Conservation (phyloP, 2,329 filamentous ascomycete species). For the Arthrobotrys musiformis region DNA sequence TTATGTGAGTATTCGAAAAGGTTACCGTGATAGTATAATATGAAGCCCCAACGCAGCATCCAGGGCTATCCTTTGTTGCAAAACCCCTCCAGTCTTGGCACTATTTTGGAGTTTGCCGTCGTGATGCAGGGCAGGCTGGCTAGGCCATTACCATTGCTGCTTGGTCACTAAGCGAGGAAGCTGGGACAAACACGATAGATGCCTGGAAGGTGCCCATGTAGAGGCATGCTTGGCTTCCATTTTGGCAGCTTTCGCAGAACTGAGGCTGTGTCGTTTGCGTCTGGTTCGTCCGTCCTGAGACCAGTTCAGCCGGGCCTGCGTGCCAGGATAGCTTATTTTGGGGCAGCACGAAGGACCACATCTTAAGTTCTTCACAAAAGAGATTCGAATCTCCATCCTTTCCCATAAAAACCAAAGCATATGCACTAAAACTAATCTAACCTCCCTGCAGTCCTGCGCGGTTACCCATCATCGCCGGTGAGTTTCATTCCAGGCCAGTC, state of each 20-base stretch:
- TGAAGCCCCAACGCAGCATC: constrained; percentile 11
- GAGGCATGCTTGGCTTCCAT: constrained; percentile 43
- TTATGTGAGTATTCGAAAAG: neutral
- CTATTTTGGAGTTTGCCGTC: constrained; percentile 6
- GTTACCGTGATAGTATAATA: neutral
- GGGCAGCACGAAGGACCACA: constrained; percentile 13
- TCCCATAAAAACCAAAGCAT: neutral
- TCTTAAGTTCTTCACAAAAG: constrained; percentile 21
- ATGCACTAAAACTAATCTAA: neutral
- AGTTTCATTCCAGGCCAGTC: neutral
- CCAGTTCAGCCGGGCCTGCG: constrained; percentile 12
- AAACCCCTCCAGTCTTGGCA: constrained; percentile 6
- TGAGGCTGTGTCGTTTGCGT: constrained; percentile 28
- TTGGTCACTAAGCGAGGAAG: constrained; percentile 21
- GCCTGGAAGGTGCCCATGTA: constrained; percentile 3
- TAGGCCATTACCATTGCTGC: constrained; percentile 1
- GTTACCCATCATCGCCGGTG: neutral
- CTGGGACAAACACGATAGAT: constrained; percentile 7
- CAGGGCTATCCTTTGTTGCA: constrained; percentile 6
- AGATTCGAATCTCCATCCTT: neutral
- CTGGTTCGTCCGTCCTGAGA: neutral
- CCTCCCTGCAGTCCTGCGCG: neutral
- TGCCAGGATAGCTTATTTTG: constrained; percentile 34
- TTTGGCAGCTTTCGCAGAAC: constrained; percentile 13
- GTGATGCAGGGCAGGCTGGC: no score